A percentile compares a stretch with the other conserved stretches of the same genome.
Evolutionary conservation across 2,329 filamentous ascomycete species (phyloP).

Genomic region (Fusarium pseudograminearum): DNA sequence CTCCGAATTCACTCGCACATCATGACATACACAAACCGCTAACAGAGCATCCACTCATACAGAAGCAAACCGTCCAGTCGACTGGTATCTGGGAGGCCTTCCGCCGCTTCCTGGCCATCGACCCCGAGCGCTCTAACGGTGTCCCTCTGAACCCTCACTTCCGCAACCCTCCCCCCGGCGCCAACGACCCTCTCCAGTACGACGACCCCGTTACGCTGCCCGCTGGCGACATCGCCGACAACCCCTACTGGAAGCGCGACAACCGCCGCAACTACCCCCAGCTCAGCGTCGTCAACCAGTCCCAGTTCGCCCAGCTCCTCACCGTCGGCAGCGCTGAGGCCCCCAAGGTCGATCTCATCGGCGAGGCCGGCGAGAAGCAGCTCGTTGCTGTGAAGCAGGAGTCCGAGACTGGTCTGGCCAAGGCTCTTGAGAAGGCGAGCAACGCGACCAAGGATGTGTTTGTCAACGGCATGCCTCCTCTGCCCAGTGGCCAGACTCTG

Average conservation of each 20-base stretch:
- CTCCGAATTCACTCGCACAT: conserved; percentile 35
- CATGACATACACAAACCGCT: conserved; percentile 19
- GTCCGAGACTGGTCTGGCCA: conserved; percentile 78
- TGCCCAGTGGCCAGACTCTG: conserved; percentile 77
- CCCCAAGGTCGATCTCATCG: conserved; percentile 85
- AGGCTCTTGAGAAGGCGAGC: conserved; percentile 72
- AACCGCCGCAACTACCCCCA: conserved; percentile 83
- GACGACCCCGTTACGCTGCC: conserved; percentile 69
- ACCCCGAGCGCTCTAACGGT: conserved; percentile 89
- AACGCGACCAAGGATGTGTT: conserved; percentile 75
- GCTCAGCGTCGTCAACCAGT: conserved; percentile 83
- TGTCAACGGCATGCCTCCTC: conserved; percentile 84
- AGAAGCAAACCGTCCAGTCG: conserved; percentile 98
- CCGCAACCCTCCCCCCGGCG: conserved; percentile 78
- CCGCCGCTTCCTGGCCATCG: conserved; percentile 82
- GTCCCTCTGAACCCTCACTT: conserved; percentile 93
- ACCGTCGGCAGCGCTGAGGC: conserved; percentile 83
- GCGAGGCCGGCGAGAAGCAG: conserved; percentile 69
- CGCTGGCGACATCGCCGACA: conserved; percentile 59
- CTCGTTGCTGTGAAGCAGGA: conserved; percentile 82
- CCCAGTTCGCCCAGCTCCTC: conserved; percentile 86
- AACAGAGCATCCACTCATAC: conserved; percentile 39
- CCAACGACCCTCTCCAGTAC: conserved; percentile 54
- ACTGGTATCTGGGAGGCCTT: conserved; percentile 88
- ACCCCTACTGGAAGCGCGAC: conserved; percentile 86